Conservation (phyloP, 2,329 filamentous ascomycete genomes). For the Colletotrichum gloeosporioides region DNA sequence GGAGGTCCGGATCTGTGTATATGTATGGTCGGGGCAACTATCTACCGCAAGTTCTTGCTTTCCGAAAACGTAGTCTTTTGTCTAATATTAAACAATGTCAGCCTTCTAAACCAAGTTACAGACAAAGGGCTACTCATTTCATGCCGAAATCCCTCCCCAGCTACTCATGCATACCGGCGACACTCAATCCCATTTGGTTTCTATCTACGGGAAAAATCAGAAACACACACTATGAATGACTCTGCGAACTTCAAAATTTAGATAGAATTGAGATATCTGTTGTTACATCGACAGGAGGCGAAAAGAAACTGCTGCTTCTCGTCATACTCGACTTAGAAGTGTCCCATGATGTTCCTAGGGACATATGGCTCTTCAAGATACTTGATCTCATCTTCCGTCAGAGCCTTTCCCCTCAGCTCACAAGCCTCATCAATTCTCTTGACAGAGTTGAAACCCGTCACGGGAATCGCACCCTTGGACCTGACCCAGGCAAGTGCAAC, state of each 20-base stretch:
- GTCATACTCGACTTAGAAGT: conserved; percentile 18
- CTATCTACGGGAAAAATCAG: not conserved
- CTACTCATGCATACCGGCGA: not conserved
- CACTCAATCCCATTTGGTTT: not conserved
- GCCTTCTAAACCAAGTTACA: not conserved
- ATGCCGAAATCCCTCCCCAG: not conserved
- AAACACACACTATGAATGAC: not conserved
- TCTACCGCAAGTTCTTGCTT: not conserved
- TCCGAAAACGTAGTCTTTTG: not conserved
- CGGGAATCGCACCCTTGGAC: conserved; percentile 8
- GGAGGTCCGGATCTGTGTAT: not conserved
- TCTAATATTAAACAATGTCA: not conserved
- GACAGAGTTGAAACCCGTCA: conserved; percentile 17
- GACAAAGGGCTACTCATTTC: not conserved
- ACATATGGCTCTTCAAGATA: conserved; percentile 18
- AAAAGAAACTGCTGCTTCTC: not conserved
- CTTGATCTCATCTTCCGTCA: conserved; percentile 8
- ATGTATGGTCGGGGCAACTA: not conserved
- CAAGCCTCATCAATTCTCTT: conserved; percentile 16
- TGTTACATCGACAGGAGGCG: not conserved
- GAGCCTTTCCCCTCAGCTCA: conserved; percentile 2
- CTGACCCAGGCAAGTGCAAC: conserved; percentile 14
- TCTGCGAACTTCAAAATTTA: not conserved
- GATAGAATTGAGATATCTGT: not conserved
- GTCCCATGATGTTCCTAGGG: conserved; percentile 26